Evolutionary conservation across 2,329 filamentous ascomycete genomes (phyloP), one percentile per base, ranked within the genome.

Genomic region (Colletotrichum costaricense): DNA sequence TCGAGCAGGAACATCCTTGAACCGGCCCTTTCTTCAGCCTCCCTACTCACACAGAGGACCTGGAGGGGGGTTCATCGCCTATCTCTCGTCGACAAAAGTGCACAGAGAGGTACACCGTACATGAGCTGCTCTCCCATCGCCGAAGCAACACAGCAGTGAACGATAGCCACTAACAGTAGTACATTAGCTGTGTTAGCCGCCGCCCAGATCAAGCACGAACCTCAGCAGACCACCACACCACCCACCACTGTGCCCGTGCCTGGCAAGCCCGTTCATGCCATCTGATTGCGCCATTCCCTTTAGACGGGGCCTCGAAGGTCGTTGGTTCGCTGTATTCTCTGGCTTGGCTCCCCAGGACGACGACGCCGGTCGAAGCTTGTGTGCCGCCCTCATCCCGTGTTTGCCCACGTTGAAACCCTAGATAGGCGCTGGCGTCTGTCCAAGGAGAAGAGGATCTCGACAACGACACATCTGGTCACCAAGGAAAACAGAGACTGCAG

Each of bases 1-100:
- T 60, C 60, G 24, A 42, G 56, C 24, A 70, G 70, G 70, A 70
- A 65, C 59, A 73, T 73, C 67, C 70, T 65, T 64, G 67, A 7
- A 60, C 66, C 58, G 24, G 24, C 70, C 67, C 60, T 56, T 65
- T 73, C 66, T 65, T 70, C 70, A 73, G 67, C 46, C 60, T 60
- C 28, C 70, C 24, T 42, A 19, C 16, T 19, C 6, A 5, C 5
- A 33, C 30, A 33, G 26, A 62, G 62, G 60, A 63, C 11, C 12
- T 24, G 52, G 54, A 11, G 24, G 28, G 63, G 24, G 22, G 68
- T 73, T 70, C 67, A 65, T 73, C 60, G 60, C 70, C 70, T 70
- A 52, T 54, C 38, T 59, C 55, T 59, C 46, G 46, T 24, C 33
- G 49, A 33, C 54, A 19, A 54, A 52, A 52, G 58, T 26, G 30